Conservation (phyloP, 129 eudicot genomes). For the Saussurea involucrata region DNA sequence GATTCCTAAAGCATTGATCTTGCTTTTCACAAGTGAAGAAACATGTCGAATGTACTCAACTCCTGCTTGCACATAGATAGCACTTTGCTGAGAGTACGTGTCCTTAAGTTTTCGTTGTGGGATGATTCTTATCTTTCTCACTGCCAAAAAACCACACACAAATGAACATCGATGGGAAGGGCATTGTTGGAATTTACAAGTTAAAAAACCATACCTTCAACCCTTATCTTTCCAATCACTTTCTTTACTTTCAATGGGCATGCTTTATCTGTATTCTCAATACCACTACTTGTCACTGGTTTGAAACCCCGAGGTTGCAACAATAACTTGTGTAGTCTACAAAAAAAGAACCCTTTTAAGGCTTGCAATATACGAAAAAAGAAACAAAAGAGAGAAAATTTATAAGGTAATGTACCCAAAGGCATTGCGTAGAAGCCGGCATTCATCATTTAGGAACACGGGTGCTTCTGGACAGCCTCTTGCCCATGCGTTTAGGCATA, state of each 20-base stretch:
- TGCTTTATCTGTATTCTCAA: constrained; percentile 51
- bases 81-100: constrained; percentile 69
- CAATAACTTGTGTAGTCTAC: constrained; percentile 67
- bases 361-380: not conserved
- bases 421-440: constrained; percentile 71
- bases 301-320: constrained; percentile 81
- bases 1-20: constrained; percentile 60
- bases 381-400: not conserved
- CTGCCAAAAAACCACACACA: constrained; percentile 37
- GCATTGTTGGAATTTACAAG: not conserved
- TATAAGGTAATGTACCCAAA: constrained; percentile 62
- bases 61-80: constrained; percentile 80
- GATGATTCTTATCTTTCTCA: constrained; percentile 76
- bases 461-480: constrained; percentile 94
- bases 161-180: not conserved
- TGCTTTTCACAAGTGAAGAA: constrained; percentile 72
- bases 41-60: constrained; percentile 84
- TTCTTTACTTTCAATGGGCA: constrained; percentile 57
- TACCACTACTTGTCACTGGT: constrained; percentile 30
- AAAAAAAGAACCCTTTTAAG: not conserved
- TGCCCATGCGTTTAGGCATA: constrained; percentile 86
- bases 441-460: constrained; percentile 73
- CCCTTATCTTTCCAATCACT: constrained; percentile 76
- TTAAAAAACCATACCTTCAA: constrained; percentile 60
- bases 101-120: constrained; percentile 79